Base-by-base conservation (phyloP, 768 basidiomycete species). In the Amanita subjunquillea region DNA sequence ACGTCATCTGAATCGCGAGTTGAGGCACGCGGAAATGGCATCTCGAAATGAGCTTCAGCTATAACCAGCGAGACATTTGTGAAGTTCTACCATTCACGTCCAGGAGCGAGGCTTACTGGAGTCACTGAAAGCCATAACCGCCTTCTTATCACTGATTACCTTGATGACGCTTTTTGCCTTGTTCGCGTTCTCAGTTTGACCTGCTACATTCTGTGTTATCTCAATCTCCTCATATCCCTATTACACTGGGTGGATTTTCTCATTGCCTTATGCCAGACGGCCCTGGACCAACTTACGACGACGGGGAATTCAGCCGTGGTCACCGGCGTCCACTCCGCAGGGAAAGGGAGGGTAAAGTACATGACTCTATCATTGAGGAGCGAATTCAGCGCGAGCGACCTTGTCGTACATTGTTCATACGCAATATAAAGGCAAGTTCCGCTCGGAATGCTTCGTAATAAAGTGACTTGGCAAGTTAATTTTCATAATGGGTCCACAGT, bases 361-460 rank as follows among this genome's bases (percentile, higher is more conserved):
- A 91, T 75, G 85, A 87, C 62, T 86, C 87, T 37, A 84, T 92
- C 57, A 93, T 95, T 71, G 91, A 92, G 76, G 89, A 94, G 65
- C 85, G 95, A 56, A 88, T 93, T 59, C 84, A 91, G 65, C 83
- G 88, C 57, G 95, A 99, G 73, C 77, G 92, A 59, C 92, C 92
- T 1, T 97, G 96, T 68, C 80, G 96, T 50, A 97, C 93, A 3
- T 72, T 99, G 32, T 99, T 99, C 64, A 93, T 98, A 58, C 83
- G 96, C 60, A 99, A 99, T 65, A 91, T 99, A 62, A 96, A 93
- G 85, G 95, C 89, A 70, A 85, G 91, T 75, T 54, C 40, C 53
- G 51, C 56, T 55, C 51, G 56, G 58, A 57, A 61, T 59, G 55
- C n/a, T 27, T 34, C 34, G 34, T 32, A 45, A 20, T 52, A 36